phyloP scores from a whole-genome alignment of 805 yeast species.

The Millerozyma miso region DNA sequence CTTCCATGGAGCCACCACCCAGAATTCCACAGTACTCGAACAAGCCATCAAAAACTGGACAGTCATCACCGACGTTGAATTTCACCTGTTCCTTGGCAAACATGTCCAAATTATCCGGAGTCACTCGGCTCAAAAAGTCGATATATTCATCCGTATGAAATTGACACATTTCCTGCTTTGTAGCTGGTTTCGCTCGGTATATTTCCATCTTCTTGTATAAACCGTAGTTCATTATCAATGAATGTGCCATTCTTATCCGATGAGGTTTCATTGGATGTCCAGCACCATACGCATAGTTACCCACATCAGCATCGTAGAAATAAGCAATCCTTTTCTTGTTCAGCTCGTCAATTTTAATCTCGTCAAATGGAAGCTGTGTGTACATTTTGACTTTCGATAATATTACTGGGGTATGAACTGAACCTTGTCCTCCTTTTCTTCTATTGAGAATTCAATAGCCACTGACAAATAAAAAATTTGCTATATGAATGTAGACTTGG shows the following conservation, averaged over 20 bases:
- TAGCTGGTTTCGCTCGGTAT: constrained; percentile 95
- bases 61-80: constrained; percentile 95
- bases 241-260: constrained; percentile 97
- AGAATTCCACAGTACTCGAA: constrained; percentile 86
- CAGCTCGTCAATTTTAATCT: constrained; percentile 36
- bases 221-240: constrained; percentile 94
- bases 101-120: constrained; percentile 87
- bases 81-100: constrained; percentile 84
- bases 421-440: neutral
- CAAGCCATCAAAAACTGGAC: constrained; percentile 93
- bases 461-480: neutral
- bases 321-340: constrained; percentile 42
- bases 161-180: constrained; percentile 96
- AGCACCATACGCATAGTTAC: constrained; percentile 96
- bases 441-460: neutral
- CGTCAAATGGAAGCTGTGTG: constrained; percentile 43
- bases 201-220: constrained; percentile 96
- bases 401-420: neutral
- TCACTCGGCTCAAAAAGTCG: constrained; percentile 83
- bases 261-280: constrained; percentile 99
- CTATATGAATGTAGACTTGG: neutral
- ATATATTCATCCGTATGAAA: constrained; percentile 97
- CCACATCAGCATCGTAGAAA: constrained; percentile 72
- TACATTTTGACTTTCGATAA: constrained; percentile 22
- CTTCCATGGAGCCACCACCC: constrained; percentile 94